These are phyloP conservation scores for Narthecium ossifragum DNA, from an alignment of 106 monocot species.

Conservation along the genomic window DNA sequence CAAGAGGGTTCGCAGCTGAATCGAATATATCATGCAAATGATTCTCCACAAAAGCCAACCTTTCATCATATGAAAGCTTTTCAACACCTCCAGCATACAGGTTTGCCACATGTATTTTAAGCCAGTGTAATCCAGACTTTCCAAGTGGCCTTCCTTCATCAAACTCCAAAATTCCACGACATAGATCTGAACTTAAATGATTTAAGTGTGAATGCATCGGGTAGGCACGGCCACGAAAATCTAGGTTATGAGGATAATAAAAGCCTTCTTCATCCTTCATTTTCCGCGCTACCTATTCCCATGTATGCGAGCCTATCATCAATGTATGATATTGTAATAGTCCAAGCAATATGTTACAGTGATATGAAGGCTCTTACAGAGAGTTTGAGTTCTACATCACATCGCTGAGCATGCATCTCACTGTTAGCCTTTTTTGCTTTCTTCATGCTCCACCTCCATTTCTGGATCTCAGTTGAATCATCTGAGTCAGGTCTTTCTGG, in stretches of 20 bases:
- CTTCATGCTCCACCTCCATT: constrained; percentile 62
- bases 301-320: background rate
- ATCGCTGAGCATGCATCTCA: constrained; percentile 84
- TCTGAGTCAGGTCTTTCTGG: constrained; percentile 48
- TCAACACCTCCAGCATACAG: constrained; percentile 76
- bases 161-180: constrained; percentile 77
- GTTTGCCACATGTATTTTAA: constrained; percentile 88
- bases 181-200: constrained; percentile 90
- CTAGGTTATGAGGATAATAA: constrained; percentile 89
- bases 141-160: constrained; percentile 71
- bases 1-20: constrained; percentile 75
- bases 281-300: constrained; percentile 69
- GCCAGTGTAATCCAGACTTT: constrained; percentile 67
- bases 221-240: constrained; percentile 86
- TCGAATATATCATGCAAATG: constrained; percentile 73
- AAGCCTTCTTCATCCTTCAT: constrained; percentile 80
- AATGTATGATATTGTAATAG: background rate
- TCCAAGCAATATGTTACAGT: background rate
- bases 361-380: constrained; percentile 34
- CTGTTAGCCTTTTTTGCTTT: constrained; percentile 71
- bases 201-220: constrained; percentile 91
- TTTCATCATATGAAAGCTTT: constrained; percentile 59
- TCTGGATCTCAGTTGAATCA: constrained; percentile 48
- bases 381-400: constrained; percentile 89
- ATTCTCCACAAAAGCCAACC: constrained; percentile 69